Evolutionary conservation across 2,329 filamentous ascomycete species (phyloP), one percentile per base, ranked within the genome.

Genomic region (Aspergillus japonicus): DNA sequence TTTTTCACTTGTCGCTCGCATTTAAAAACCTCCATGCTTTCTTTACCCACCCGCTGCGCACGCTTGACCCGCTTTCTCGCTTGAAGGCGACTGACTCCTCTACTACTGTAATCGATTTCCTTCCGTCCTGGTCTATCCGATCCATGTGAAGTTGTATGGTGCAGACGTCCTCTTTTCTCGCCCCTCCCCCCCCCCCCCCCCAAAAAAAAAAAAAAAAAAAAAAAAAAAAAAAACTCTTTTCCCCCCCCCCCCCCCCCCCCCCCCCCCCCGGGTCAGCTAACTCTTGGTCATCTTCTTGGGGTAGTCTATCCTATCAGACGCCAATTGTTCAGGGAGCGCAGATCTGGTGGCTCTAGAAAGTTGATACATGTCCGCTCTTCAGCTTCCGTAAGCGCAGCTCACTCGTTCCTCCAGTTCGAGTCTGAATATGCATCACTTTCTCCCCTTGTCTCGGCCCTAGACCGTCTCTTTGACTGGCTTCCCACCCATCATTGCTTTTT

Each of bases 401-500:
- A 33, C 57, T 62, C 56, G 47, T 58, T 74, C 66, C 48, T 48
- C 53, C 39, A 16, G 33, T 68, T 66, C 72, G 64, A 58, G 57
- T 62, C 69, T 66, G 76, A 79, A 76, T 74, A 82, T 83, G 81
- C 80, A 82, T 80, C 75, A 44, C 39, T 44, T 71, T 73, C 73
- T 72, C 75, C 77, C 68, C 75, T 77, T 76, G 74, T 74, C 73
- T 75, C 75, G 75, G 75, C 75, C 74, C 68, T 76, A 75, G 74
- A 73, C 52, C 58, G 39, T 62, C 42, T 42, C 50, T 57, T 49
- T 47, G 23, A 47, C 50, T 57, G 61, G 48, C 47, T 55, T 44
- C 47, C 24, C 24, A 48, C 39, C 21, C 54, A 54, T 59, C 52
- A 58, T 63, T 64, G 48, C 53, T 62, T 62, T 64, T 61, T 62